Conservation (phyloP, 2,329 filamentous ascomycete species). For the Achaetomium macrosporum region DNA sequence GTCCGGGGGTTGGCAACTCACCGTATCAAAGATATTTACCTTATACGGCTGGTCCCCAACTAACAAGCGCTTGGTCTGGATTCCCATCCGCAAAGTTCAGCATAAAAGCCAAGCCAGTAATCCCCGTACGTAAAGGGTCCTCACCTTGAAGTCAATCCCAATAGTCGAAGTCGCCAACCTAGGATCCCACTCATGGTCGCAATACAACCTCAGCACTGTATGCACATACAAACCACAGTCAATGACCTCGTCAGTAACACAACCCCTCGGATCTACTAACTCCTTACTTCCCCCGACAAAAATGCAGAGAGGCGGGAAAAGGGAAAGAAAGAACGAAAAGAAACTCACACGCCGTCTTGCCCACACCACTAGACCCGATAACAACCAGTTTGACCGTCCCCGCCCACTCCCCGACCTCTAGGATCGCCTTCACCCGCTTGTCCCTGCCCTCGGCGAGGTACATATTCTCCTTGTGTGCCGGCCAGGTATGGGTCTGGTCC, state of each 20-base stretch:
- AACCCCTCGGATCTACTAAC: neutral
- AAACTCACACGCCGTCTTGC: conserved; percentile 48
- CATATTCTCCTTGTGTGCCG: too few species aligned
- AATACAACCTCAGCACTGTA: conserved; percentile 49
- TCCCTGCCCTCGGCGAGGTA: too few species aligned
- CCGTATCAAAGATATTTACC: conserved; percentile 48
- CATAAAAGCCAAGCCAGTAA: neutral
- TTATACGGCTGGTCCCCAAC: conserved; percentile 38
- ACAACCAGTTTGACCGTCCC: conserved; percentile 47
- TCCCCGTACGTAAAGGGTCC: neutral
- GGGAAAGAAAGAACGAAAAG: neutral
- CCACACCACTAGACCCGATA: conserved; percentile 50
- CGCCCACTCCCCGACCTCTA: neutral
- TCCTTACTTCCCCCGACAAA: neutral
- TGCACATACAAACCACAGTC: neutral
- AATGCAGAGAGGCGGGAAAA: neutral
- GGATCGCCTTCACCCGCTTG: too few species aligned
- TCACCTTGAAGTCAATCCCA: conserved; percentile 51
- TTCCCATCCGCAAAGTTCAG: neutral
- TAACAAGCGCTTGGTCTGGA: neutral
- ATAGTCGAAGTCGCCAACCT: conserved; percentile 49
- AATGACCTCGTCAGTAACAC: neutral
- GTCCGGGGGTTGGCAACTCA: conserved; percentile 22
- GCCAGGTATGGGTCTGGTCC: too few species aligned
- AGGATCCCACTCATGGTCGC: conserved; percentile 52